Evolutionary conservation across 768 basidiomycete genomes (phyloP).

Genomic region (Boletus vermiculosoides): DNA sequence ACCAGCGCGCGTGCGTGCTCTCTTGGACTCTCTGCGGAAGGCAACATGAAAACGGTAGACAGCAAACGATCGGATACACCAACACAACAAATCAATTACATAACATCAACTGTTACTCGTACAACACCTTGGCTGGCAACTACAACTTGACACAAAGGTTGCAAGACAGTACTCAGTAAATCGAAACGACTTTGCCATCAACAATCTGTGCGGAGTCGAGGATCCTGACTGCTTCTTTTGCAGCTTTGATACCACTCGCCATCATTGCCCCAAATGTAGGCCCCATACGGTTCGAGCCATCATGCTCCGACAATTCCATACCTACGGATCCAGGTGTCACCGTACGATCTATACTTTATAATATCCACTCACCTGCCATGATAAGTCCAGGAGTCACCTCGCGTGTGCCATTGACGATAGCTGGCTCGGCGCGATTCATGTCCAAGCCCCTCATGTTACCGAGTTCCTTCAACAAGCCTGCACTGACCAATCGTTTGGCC

Average conservation of each 20-base stretch:
- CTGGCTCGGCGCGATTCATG: slow-evolving; percentile 80
- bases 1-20: slow-evolving; percentile 66
- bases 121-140: no score
- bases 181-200: slow-evolving; percentile 54
- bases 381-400: slow-evolving; percentile 75
- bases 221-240: slow-evolving; percentile 58
- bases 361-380: slow-evolving; percentile 55
- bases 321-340: slow-evolving; percentile 38
- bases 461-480: slow-evolving; percentile 68
- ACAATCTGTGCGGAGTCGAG: slow-evolving; percentile 49
- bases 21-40: slow-evolving; percentile 44
- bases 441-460: slow-evolving; percentile 80
- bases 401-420: slow-evolving; percentile 74
- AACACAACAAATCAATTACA: slow-evolving; percentile 3
- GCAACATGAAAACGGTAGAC: slow-evolving; percentile 32
- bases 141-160: background rate
- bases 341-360: background rate
- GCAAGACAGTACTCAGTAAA: background rate
- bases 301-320: slow-evolving; percentile 82
- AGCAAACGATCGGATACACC: background rate
- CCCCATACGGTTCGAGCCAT: slow-evolving; percentile 75
- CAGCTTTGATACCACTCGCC: slow-evolving; percentile 71
- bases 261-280: slow-evolving; percentile 84
- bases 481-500: slow-evolving; percentile 74
- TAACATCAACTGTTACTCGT: slow-evolving; percentile 1